Evolutionary conservation across 179 eudicot species (phyloP), one percentile per base, ranked within the genome.

Genomic region (Silene coronaria): DNA sequence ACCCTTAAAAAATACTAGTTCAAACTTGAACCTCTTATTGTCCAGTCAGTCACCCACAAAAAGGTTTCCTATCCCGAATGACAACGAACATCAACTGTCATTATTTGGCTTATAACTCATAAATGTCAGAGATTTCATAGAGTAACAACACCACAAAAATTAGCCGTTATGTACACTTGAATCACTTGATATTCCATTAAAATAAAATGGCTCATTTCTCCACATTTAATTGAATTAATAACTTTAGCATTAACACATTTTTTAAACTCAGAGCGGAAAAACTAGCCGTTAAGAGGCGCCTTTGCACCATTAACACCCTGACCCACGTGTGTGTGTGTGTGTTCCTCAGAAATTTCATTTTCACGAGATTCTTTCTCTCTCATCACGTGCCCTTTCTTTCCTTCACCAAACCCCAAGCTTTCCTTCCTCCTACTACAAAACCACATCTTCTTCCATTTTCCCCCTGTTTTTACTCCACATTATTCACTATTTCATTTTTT

Each of bases 251-350:
- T 5, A 66, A 46, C 34, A 62, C n/a, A 42, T 2, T 66, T 60
- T 66, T 42, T 2, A 51, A 21, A 46, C 65, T 16, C 58, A 73
- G 63, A 16, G 61, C 36, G 26, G 24, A 69, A 80, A 80, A 77
- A 76, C 72, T 81, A 81, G 84, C 84, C 84, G 84, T 81, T 81
- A 60, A 34, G 74, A 71, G 67, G 84, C 74, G 75, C 85, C 82
- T 81, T 77, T 72, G 80, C 21, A 71, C 74, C 80, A 73, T 61
- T 71, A 71, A 69, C 76, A 67, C 28, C 82, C 86, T 81, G 86
- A 79, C 85, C 85, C 58, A 53, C 21, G 58, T 53, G 77, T 27
- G 38, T 74, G 65, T 74, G 58, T 53, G 77, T 27, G 38, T 74
- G 65, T 74, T 58, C 26, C 72, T 69, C 21, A 12, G 19, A 7